Base-by-base conservation (phyloP, 1,284 basidiomycete genomes). In the Bjerkandera adusta region DNA sequence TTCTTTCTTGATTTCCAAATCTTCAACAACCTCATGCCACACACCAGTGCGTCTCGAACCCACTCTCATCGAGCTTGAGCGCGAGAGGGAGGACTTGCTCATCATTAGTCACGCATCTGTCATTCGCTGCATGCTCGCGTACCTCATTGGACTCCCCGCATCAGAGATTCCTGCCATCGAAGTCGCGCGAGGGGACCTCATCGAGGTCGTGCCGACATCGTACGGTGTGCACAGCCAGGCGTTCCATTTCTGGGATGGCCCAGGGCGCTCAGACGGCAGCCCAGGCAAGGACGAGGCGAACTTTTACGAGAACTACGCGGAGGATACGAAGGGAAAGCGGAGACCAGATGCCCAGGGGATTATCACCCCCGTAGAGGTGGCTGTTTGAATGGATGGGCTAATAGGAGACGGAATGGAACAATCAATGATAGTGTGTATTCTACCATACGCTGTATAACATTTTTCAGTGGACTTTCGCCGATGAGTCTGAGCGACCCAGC, bases 81-180 rank as follows among this genome's bases (percentile, higher is more conserved):
- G 89, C 27, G 83, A 86, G 56, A 79, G 83, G 57, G 82, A 89
- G 57, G 91, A 92, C 64, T 70, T 88, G 12, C 68, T 87, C 41
- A 87, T 89, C 61, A 83, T 88, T 49, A 89, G 87, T 0, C 91
- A 93, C 63, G 93, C 94, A 5, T 96, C 92, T n/a, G 97, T 99
- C 61, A 95, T 99, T 60, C 85, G 97, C 21, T 99, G 96, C 68
- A 76, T 99, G 56, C 76, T 94, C 24, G 84, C 91, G 0, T 94
- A 93, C 65, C 82, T 94, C 51, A 93, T 97, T 56, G 96, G 97
- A 3, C 75, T 97, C 3, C 92, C 93, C n/a, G 92, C 96, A 0
- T 87, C 86, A 27, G 95, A 99, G 65, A 97, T 99, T 33, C 97
- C 96, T 0, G 92, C 91, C 1, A 95, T 99, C 47, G 94, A 97